Conservation (phyloP, 805 yeast species). For the Kregervanrija delftensis region DNA sequence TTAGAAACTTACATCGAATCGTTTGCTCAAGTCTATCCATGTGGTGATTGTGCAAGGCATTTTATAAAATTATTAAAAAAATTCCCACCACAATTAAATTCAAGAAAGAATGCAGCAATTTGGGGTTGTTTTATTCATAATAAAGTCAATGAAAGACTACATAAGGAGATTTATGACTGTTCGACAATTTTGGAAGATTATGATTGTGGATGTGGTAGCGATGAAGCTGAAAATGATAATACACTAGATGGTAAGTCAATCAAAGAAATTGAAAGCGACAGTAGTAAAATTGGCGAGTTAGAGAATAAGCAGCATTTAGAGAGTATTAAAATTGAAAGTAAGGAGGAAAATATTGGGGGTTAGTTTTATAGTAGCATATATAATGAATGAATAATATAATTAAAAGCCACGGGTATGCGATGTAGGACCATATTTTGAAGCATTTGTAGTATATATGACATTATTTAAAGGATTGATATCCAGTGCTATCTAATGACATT, state of each 20-base stretch:
- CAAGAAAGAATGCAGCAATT: constrained; percentile 74
- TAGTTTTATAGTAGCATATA: constrained; percentile 1
- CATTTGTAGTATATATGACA: no score
- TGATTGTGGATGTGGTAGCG: constrained; percentile 92
- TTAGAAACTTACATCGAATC: constrained; percentile 56
- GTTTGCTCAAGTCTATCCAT: constrained; percentile 91
- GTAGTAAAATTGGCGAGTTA: constrained; percentile 10
- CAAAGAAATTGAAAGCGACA: constrained; percentile 5
- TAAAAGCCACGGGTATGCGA: no score
- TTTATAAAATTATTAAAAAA: constrained; percentile 62
- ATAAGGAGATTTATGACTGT: constrained; percentile 76
- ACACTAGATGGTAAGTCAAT: constrained; percentile 19
- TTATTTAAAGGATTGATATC: no score
- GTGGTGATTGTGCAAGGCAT: constrained; percentile 95
- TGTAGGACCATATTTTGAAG: no score
- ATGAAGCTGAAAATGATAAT: constrained; percentile 45
- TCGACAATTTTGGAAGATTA: constrained; percentile 79
- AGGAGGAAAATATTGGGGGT: constrained; percentile 27
- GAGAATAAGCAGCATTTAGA: constrained; percentile 34
- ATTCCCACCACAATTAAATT: constrained; percentile 78
- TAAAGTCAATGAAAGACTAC: constrained; percentile 67
- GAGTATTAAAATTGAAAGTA: constrained; percentile 40
- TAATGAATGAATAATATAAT: no score
- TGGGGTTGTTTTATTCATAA: constrained; percentile 97
- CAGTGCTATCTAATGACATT: no score